A percentile compares a stretch with the other conserved stretches of the same genome.
Conservation (phyloP, 306 rosid genomes). For the Fagus crenata region DNA sequence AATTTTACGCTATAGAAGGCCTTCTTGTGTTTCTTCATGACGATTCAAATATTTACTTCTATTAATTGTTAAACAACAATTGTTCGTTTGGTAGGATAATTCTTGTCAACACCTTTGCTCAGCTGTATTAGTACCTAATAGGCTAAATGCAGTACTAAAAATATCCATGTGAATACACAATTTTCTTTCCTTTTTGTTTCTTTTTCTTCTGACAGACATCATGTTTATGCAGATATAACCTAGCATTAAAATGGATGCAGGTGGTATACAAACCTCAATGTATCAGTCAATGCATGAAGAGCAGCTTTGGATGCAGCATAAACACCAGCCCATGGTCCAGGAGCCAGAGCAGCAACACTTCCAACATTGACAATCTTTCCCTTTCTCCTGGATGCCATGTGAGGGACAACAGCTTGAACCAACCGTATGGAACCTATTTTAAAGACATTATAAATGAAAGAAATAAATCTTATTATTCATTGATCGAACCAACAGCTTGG, state of each 20-base stretch:
- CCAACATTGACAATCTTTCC: conserved; percentile 93
- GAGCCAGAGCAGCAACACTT: too few relatives aligned
- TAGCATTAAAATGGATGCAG: too few relatives aligned
- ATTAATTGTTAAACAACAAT: neutral
- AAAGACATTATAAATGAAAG: neutral
- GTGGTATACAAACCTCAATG: too few relatives aligned
- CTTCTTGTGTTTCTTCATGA: neutral
- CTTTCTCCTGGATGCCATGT: conserved; percentile 65
- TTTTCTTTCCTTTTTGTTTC: too few relatives aligned
- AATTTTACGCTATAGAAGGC: neutral
- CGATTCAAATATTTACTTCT: neutral
- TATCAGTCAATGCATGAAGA: too few relatives aligned
- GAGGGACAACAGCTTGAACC: conserved; percentile 87
- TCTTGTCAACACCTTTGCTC: neutral
- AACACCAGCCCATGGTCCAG: too few relatives aligned
- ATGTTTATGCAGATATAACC: too few relatives aligned
- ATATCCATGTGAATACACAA: too few relatives aligned
- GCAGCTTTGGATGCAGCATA: too few relatives aligned
- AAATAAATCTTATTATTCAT: neutral
- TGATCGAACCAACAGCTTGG: too few relatives aligned
- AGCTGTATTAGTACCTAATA: neutral
- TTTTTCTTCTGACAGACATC: too few relatives aligned
- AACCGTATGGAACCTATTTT: conserved; percentile 72
- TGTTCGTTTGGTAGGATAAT: neutral
- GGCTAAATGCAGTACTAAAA: neutral